phyloP scores from a whole-genome alignment of 768 basidiomycete genomes.

The Collybia mongolica region DNA sequence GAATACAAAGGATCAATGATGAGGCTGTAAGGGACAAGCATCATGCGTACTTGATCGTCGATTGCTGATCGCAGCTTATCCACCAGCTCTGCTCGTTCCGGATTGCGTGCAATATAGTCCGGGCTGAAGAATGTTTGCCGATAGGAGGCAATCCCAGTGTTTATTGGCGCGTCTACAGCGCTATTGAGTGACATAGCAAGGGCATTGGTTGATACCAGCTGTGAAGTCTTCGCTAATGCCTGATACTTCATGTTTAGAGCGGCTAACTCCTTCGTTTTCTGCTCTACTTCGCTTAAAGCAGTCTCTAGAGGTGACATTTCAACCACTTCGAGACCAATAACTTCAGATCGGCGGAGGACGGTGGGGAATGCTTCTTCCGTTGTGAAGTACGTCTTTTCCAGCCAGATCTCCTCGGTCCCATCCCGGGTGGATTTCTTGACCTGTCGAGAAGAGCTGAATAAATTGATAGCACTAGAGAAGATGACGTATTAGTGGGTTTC shows the following conservation, averaged over 20 bases:
- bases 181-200: conserved; percentile 86
- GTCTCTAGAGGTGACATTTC: conserved; percentile 87
- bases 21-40: background rate
- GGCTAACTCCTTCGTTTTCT: conserved; percentile 75
- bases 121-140: conserved; percentile 74
- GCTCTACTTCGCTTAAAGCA: conserved; percentile 78
- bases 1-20: background rate
- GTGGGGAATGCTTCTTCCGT: conserved; percentile 92
- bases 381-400: conserved; percentile 85
- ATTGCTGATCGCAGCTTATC: conserved; percentile 73
- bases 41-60: conserved; percentile 71
- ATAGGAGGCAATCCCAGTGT: conserved; percentile 77
- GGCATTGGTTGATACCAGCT: conserved; percentile 73
- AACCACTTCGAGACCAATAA: conserved; percentile 63
- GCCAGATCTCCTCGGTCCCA: conserved; percentile 75
- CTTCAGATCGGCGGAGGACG: conserved; percentile 85
- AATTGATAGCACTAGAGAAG: conserved; percentile 64
- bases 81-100: conserved; percentile 68
- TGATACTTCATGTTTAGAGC: conserved; percentile 70
- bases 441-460: conserved; percentile 77
- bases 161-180: conserved; percentile 79
- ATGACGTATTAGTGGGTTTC: background rate
- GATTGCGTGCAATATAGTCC: conserved; percentile 64
- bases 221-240: conserved; percentile 73
- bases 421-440: conserved; percentile 63